Evolutionary conservation across 2,329 filamentous ascomycete species (phyloP).

Genomic region (Aspergillus sp.): DNA sequence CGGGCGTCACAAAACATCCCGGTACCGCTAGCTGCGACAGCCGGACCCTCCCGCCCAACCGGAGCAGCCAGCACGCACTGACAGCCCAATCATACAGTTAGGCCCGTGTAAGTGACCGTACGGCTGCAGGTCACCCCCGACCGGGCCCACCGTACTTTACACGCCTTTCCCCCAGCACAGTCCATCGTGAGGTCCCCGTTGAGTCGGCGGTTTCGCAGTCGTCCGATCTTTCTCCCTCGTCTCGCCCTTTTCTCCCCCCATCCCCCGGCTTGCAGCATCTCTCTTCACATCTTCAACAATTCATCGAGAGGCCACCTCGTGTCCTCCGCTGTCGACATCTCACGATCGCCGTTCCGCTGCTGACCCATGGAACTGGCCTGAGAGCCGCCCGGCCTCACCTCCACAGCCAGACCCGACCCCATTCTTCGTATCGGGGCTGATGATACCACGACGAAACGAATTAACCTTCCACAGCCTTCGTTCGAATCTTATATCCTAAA

Average conservation of each 20-base stretch:
- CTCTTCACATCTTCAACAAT: too few species aligned
- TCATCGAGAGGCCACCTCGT: too few species aligned
- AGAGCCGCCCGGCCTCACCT: slow-evolving; percentile 3
- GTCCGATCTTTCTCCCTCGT: too few species aligned
- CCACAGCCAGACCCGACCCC: neutral
- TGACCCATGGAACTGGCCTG: slow-evolving; percentile 15
- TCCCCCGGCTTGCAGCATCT: too few species aligned
- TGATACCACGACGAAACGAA: slow-evolving; percentile 18
- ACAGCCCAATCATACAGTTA: neutral
- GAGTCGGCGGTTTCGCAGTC: too few species aligned
- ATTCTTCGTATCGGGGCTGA: slow-evolving; percentile 1
- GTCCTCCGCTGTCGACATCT: too few species aligned
- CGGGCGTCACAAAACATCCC: neutral
- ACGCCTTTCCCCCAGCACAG: neutral
- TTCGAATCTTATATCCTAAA: neutral
- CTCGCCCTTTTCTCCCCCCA: too few species aligned
- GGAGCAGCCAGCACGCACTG: neutral
- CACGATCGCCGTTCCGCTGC: neutral
- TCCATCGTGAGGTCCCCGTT: too few species aligned
- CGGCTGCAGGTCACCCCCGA: too few species aligned
- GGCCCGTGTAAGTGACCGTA: slow-evolving; percentile 2
- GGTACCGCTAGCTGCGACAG: neutral
- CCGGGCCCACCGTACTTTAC: neutral
- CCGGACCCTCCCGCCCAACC: neutral
- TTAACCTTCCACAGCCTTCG: neutral